phyloP scores from a whole-genome alignment of 805 yeast genomes.

The Wickerhamiella australiensis region DNA sequence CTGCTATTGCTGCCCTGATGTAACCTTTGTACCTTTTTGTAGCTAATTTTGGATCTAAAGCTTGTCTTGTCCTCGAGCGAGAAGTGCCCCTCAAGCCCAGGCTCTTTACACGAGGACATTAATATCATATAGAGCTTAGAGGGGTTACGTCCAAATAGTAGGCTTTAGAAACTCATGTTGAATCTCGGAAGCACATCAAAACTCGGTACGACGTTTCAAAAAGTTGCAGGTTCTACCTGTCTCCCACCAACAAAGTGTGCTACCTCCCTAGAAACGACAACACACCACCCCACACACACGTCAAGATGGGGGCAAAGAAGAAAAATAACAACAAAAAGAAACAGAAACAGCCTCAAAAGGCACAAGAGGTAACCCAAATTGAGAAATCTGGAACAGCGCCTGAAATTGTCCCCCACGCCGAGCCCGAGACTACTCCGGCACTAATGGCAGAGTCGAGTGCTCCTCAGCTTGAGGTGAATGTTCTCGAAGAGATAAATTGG shows the following conservation, averaged over 20 bases:
- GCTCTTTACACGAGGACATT: too few species aligned
- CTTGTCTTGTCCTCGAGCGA: too few species aligned
- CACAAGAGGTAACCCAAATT: not conserved
- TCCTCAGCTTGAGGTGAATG: not conserved
- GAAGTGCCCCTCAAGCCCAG: too few species aligned
- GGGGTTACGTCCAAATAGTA: too few species aligned
- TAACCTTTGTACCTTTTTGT: not conserved
- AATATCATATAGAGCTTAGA: too few species aligned
- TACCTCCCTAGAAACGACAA: not conserved
- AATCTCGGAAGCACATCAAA: not conserved
- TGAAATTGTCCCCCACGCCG: constrained; percentile 3
- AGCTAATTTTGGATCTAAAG: too few species aligned
- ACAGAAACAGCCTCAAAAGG: not conserved
- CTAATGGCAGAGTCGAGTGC: not conserved
- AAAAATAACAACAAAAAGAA: constrained; percentile 9
- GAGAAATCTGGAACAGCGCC: constrained; percentile 5
- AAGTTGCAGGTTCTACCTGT: not conserved
- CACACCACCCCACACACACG: constrained; percentile 5
- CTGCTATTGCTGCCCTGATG: not conserved
- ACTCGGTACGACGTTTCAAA: not conserved
- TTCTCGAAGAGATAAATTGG: constrained; percentile 9
- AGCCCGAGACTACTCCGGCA: not conserved
- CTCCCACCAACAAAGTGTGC: not conserved
- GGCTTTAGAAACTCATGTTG: too few species aligned
- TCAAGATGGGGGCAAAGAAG: constrained; percentile 3